Base-by-base conservation (phyloP, 768 basidiomycete species). In the Xerocomellus dryophilus region DNA sequence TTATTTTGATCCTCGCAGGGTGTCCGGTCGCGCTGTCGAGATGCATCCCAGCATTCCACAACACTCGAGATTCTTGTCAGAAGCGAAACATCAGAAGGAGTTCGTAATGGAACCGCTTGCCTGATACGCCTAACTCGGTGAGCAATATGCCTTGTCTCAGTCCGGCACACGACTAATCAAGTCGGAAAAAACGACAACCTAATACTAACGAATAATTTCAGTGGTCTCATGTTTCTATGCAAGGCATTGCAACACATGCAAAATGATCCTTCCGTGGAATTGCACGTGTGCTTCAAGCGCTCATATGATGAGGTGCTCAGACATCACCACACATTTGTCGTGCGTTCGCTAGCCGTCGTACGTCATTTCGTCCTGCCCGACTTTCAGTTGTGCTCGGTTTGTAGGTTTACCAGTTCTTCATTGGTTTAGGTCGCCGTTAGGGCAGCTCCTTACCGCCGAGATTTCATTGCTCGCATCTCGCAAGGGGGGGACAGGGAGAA, bases 201-300 rank as follows among this genome's bases (percentile, higher is more conserved):
- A 53, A 50, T 29, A 45, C 50, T 27, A 36, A 51, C 43, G n/a
- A 50, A 45, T 21, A 12, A 31, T 53, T 35, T 23, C 56, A 89
- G 88, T 38, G 88, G 88, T 15, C 77, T 89, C 44, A 73, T 79
- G 43, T 85, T 90, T 61, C 83, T 84, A 3, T 86, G 82, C 66
- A 76, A 76, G 57, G 87, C 87, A 14, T 75, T 90, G 36, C 80
- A 83, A 66, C 76, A 83, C 61, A 81, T 83, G 76, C 86, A 85
- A 58, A 67, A 67, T 6, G 82, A 88, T 60, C 69, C 68, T 17
- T 62, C 61, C 23, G 63, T 76, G 2, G 84, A 86, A 57, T 72
- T 88, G 42, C 79, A 84, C 60, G 74, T 78, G 53, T 88, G 88
- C 68, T 90, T 90, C 74, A 81, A 78, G 67, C 74, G 80, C 39